Percentiles rank a stretch among this genome's conserved stretches.
phyloP scores from a whole-genome alignment of 2,329 filamentous ascomycete genomes.

The Colletotrichum scovillei region DNA sequence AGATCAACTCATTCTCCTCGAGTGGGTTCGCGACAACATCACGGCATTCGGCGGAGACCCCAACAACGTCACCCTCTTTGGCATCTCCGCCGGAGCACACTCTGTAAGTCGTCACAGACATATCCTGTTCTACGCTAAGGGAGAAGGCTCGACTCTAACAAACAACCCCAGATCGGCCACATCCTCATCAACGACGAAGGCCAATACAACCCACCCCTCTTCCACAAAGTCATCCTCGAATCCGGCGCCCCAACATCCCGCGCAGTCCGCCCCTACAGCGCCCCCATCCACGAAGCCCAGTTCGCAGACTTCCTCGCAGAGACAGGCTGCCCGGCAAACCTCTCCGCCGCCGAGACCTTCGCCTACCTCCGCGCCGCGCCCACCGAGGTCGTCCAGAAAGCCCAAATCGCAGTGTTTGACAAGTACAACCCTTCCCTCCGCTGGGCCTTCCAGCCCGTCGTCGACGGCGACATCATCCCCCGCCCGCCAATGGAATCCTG shows the following conservation, averaged over 20 bases:
- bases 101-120: conserved; percentile 52
- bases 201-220: conserved; percentile 53
- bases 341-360: conserved; percentile 63
- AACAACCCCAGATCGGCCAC: conserved; percentile 68
- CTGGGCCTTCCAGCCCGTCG: conserved; percentile 77
- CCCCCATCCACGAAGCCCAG: conserved; percentile 68
- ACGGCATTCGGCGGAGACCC: conserved; percentile 70
- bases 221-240: conserved; percentile 66
- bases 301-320: conserved; percentile 66
- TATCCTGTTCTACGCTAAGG: not conserved
- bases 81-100: conserved; percentile 71
- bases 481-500: conserved; percentile 68
- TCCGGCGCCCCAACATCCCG: conserved; percentile 68
- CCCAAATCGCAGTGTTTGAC: conserved; percentile 57
- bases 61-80: conserved; percentile 70
- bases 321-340: conserved; percentile 56
- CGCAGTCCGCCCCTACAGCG: conserved; percentile 62
- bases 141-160: not conserved
- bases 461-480: conserved; percentile 71
- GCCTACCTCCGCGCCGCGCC: conserved; percentile 59
- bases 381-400: conserved; percentile 49
- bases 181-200: conserved; percentile 62
- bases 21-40: conserved; percentile 72
- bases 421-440: conserved; percentile 55
- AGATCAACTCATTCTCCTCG: conserved; percentile 70